Base-by-base conservation (phyloP, 2,329 filamentous ascomycete species). In the Beauveria caledonica region DNA sequence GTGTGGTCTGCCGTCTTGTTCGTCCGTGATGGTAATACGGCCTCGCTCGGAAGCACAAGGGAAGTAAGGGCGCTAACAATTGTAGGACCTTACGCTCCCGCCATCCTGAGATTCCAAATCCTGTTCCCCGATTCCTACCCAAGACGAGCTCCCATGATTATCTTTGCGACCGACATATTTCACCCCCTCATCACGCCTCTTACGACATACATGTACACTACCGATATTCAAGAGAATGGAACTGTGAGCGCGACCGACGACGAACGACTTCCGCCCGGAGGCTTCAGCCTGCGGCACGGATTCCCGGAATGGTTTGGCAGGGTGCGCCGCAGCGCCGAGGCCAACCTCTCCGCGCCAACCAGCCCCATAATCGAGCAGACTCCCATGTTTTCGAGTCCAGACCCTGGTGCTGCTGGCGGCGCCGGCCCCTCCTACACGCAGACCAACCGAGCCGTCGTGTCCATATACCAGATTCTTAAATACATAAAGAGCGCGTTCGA, bases 1-100 rank as follows among this genome's bases (percentile, higher is more conserved):
- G 77, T 92, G 53, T 97, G 93, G 93, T 88, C 87, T 36, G 92
- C 91, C n/a, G 89, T 96, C 21, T 79, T 97, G 29, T 97, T 97
- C 71, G 86, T 96, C 63, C 88, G 91, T 60, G 87, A 90, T 79
- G 93, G 93, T 94, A 77, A 40, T 11, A 7, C 13, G 23, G 10
- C 13, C 29, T 19, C 67, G 68, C 23, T 25, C 44, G 2, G n/a
- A 10, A 13, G 29, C 17, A 40, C 5, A 13, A 13, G 23, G 10
- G 17, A 29, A 21, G 19, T 33, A n/a, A 25, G 15, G 13, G 29
- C 21, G 49, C 56, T 55, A 13, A 62, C 54, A 19, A 23, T 27
- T 50, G 21, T 42, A 96, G 93, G 93, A 49, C 93, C 94, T 19
- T 99, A 97, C 75, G 83, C 90, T 21, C 87, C 89, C 62, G 90